Percentiles rank a stretch among this genome's conserved stretches.
Conservation (phyloP, 495 filamentous ascomycete species). For the Symbiotaphrina buchneri region DNA sequence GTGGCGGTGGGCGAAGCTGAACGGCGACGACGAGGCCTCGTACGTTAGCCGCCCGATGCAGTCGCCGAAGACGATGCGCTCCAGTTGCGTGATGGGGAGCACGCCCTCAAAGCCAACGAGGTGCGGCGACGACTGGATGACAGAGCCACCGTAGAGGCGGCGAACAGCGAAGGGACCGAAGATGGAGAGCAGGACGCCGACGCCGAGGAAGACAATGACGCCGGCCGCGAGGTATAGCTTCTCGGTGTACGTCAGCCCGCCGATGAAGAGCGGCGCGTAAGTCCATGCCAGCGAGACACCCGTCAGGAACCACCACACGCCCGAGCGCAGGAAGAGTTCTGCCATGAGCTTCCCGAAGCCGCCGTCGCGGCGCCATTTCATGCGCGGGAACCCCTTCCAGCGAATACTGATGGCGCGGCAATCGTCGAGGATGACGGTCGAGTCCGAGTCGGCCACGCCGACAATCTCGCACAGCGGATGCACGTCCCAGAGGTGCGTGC, state of each 20-base stretch:
- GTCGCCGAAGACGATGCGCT: slow-evolving; percentile 12
- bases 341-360: too few relatives aligned
- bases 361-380: too few relatives aligned
- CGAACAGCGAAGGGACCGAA: slow-evolving; percentile 3
- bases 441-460: slow-evolving; percentile 15
- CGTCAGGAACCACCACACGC: slow-evolving; percentile 3
- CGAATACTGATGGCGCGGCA: slow-evolving; percentile 12
- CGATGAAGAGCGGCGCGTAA: too few relatives aligned
- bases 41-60: slow-evolving; percentile 7
- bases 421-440: slow-evolving; percentile 19
- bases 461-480: slow-evolving; percentile 15
- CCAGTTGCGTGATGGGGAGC: slow-evolving; percentile 10
- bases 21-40: too few relatives aligned
- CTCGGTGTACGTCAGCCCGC: too few relatives aligned
- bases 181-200: slow-evolving; percentile 1
- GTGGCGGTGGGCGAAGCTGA: too few relatives aligned
- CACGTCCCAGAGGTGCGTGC: slow-evolving; percentile 20
- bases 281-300: slow-evolving; percentile 1
- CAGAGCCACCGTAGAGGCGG: too few relatives aligned
- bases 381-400: slow-evolving; percentile 14
- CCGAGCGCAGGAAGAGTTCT: slow-evolving; percentile 3
- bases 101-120: slow-evolving; percentile 15
- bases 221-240: too few relatives aligned
- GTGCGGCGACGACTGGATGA: slow-evolving; percentile 5
- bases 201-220: background rate